A percentile compares a stretch with the other conserved stretches of the same genome.
Evolutionary conservation across 2,329 filamentous ascomycete species (phyloP).

Genomic region (Orbilia oligospora): DNA sequence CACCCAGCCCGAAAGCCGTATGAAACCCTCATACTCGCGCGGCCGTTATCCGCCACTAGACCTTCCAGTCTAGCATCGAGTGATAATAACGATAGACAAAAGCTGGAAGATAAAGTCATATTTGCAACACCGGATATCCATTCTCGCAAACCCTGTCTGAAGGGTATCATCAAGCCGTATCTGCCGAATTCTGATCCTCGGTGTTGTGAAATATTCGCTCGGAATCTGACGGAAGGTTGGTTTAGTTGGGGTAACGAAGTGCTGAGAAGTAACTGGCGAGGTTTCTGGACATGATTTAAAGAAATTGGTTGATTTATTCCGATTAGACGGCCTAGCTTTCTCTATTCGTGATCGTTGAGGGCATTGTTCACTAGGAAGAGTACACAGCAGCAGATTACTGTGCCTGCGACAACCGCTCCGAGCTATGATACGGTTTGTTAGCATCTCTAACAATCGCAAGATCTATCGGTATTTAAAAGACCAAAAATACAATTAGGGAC

Average conservation of each 20-base stretch:
- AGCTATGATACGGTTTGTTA: slow-evolving; percentile 35
- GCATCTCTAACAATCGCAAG: not conserved
- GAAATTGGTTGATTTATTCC: not conserved
- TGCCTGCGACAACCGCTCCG: slow-evolving; percentile 36
- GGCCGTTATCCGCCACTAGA: slow-evolving; percentile 26
- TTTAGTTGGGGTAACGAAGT: slow-evolving; percentile 84
- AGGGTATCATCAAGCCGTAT: slow-evolving; percentile 70
- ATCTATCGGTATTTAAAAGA: slow-evolving; percentile 10
- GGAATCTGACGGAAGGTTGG: slow-evolving; percentile 81
- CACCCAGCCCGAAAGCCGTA: slow-evolving; percentile 81
- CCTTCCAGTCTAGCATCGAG: slow-evolving; percentile 62
- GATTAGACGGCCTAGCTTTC: not conserved
- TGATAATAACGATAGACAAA: slow-evolving; percentile 57
- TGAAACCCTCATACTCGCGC: slow-evolving; percentile 77
- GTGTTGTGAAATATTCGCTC: slow-evolving; percentile 82
- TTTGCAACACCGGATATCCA: slow-evolving; percentile 81
- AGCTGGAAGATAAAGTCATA: slow-evolving; percentile 73
- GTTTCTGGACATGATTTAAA: slow-evolving; percentile 70
- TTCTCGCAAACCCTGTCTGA: slow-evolving; percentile 82
- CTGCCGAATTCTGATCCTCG: slow-evolving; percentile 67
- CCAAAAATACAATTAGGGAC: slow-evolving; percentile 19
- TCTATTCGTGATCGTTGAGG: slow-evolving; percentile 12
- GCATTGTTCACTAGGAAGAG: slow-evolving; percentile 57
- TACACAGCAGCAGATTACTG: slow-evolving; percentile 54
- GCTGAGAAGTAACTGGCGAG: slow-evolving; percentile 76